These are phyloP conservation scores for Cercospora berteroae DNA, from an alignment of 2,329 filamentous ascomycete species.

Conservation along the genomic window DNA sequence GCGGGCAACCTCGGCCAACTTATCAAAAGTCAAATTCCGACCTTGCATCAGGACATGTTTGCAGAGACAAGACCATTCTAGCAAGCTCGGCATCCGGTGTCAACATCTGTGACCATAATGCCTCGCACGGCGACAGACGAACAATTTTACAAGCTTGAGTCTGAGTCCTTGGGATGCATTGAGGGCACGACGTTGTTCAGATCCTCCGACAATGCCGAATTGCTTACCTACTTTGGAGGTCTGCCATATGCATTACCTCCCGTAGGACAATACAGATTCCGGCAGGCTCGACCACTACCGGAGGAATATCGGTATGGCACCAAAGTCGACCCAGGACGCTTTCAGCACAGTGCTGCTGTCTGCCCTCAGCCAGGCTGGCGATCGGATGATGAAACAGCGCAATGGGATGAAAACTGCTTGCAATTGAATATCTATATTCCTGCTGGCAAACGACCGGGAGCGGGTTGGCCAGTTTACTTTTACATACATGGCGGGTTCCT, in stretches of 20 bases:
- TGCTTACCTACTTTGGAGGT: constrained; percentile 55
- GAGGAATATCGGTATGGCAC: constrained; percentile 53
- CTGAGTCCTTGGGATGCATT: constrained; percentile 49
- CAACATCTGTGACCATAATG: not conserved
- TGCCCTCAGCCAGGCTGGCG: constrained; percentile 52
- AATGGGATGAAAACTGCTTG: constrained; percentile 55
- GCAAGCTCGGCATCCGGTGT: not conserved
- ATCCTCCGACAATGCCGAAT: constrained; percentile 24
- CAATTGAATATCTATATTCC: constrained; percentile 57
- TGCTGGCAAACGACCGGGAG: constrained; percentile 42
- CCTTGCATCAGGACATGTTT: not conserved
- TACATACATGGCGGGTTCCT: constrained; percentile 59
- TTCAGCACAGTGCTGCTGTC: constrained; percentile 42
- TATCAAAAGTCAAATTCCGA: not conserved
- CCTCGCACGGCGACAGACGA: not conserved
- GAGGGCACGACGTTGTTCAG: constrained; percentile 49
- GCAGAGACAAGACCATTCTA: not conserved
- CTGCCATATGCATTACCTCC: constrained; percentile 57
- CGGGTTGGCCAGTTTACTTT: constrained; percentile 58
- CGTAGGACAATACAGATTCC: constrained; percentile 49
- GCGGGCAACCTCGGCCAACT: not conserved
- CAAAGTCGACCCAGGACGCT: constrained; percentile 47
- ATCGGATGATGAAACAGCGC: constrained; percentile 26
- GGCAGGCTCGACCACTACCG: constrained; percentile 49
- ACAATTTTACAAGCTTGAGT: constrained; percentile 36